Base-by-base conservation (phyloP, 225 moss, liverwort and hornwort genomes). In the Neckera pumila region DNA sequence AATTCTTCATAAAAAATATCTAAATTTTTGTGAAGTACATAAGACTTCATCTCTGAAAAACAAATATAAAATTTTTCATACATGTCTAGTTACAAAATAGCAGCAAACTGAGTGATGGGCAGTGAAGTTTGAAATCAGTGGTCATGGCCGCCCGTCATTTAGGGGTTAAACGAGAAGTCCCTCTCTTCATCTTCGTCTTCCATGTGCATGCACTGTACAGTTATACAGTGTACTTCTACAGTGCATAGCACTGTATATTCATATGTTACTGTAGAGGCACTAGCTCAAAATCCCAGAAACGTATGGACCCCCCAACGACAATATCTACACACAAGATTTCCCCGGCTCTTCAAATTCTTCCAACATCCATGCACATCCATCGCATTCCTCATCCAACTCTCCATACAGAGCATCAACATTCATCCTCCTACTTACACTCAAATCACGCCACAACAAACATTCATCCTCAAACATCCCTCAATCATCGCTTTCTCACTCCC, bases 251-350 rank as follows among this genome's bases (percentile, higher is more conserved):
- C 73, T 56, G 78, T 78, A 78, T 23, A 53, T 51, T 19, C 43
- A 23, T 42, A 59, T 42, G 33, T 60, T 60, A 12, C 60, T 13
- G 57, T 25, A 64, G 18, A 5, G 27, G 17, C 22, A n/a, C n/a
- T n/a, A 30, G 73, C 67, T 43, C 53, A 54, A 85, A 85, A 80
- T 79, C 80, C 54, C 69, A 65, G 42, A 34, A 62, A 51, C 72
- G 43, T 88, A 83, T 91, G 92, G 86, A 94, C 94, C 84, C 77
- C 76, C 83, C 70, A 84, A 84, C 88, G 38, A 79, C 60, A 69
- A 84, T 31, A 88, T 84, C 88, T 60, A 78, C 59, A 17, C 88
- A 60, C 78, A 71, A 88, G 89, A 79, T 89, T 51, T 89, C 61
- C 79, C 70, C 18, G 60, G 58, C 84, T 38, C 79, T 84, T 6